Base-by-base conservation (phyloP, 1,139 yeast genomes). In the Geotrichum cucujoidarum region DNA sequence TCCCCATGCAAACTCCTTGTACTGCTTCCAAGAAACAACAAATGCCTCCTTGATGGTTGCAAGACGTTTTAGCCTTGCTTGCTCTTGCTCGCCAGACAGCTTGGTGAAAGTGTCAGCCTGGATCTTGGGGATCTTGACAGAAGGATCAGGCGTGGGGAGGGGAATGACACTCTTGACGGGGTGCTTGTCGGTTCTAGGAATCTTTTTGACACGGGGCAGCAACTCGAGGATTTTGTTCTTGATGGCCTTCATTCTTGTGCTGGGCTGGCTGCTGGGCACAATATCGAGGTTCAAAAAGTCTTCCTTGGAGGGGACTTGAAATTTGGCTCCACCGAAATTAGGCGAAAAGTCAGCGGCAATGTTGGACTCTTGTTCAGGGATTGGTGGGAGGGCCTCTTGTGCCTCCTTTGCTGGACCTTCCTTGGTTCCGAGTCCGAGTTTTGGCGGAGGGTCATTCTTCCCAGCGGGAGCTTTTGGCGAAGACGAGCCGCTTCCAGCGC, bases 1-100 rank as follows among this genome's bases (percentile, higher is more conserved):
- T 4, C 87, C 88, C 79, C 83, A 80, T 0, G 81, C 88, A 54
- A 72, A 64, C 39, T 70, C 67, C 53, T 77, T 80, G 60, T 82
- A 82, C 21, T 75, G 70, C 43, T 67, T 67, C 87, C 87, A 82
- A 8, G 83, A 75, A 36, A 71, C 74, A 56, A 70, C 59, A 61
- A 82, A 79, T 4, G 76, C 83, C 20, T 67, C 63, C 54, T 66
- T 69, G 27, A 83, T 79, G 53, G 71, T 71, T 2, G 63, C 60
- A 47, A 77, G 75, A 35, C 76, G 76, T 4, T 51, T 55, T 6
- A 31, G 18, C 17, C 49, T 45, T 21, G 25, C 32, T 11, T 39
- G 14, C 13, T 41, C 33, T 16, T 42, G 40, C 2, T 34, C 30
- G 2, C 18, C 32, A 4, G 49, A 22, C 20, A 33, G 41, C 25